phyloP scores from a whole-genome alignment of 352 stramenopile genomes.

The Phytopythium oedochilum region DNA sequence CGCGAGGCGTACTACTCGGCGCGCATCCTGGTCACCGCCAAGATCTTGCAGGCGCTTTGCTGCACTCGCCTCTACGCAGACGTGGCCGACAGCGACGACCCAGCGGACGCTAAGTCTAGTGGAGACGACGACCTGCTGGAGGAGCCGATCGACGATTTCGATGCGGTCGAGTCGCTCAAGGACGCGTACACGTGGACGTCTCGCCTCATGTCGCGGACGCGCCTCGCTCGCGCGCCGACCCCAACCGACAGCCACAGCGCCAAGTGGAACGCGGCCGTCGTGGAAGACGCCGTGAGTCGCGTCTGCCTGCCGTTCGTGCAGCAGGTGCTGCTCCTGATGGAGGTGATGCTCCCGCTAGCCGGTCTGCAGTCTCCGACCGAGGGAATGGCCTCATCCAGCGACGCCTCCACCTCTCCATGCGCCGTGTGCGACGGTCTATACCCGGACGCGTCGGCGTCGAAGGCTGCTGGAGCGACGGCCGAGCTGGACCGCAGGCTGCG shows the following conservation, averaged over 20 bases:
- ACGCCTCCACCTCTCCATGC: slow-evolving; percentile 15
- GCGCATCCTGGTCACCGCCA: slow-evolving; percentile 49
- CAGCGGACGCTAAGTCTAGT: neutral
- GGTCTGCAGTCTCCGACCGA: neutral
- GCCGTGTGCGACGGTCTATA: slow-evolving; percentile 69
- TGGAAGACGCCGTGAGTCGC: slow-evolving; percentile 41
- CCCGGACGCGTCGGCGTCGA: slow-evolving; percentile 6
- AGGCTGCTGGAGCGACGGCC: slow-evolving; percentile 4
- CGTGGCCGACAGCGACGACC: slow-evolving; percentile 2
- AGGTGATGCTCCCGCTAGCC: slow-evolving; percentile 34
- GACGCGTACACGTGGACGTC: slow-evolving; percentile 52
- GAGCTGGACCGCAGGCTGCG: slow-evolving; percentile 45
- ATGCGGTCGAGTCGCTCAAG: slow-evolving; percentile 47
- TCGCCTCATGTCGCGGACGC: slow-evolving; percentile 41
- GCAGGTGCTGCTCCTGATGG: slow-evolving; percentile 55
- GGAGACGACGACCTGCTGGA: slow-evolving; percentile 1
- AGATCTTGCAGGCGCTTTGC: slow-evolving; percentile 52
- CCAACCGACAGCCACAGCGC: neutral
- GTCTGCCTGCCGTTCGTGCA: slow-evolving; percentile 54
- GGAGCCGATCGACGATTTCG: slow-evolving; percentile 29
- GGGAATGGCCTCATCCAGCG: neutral
- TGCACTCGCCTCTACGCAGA: slow-evolving; percentile 19
- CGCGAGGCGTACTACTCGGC: slow-evolving; percentile 54
- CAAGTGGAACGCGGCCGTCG: slow-evolving; percentile 16
- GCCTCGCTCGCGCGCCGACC: slow-evolving; percentile 11